phyloP scores from a whole-genome alignment of 1,284 basidiomycete genomes.

The Cryptococcus sp. region DNA sequence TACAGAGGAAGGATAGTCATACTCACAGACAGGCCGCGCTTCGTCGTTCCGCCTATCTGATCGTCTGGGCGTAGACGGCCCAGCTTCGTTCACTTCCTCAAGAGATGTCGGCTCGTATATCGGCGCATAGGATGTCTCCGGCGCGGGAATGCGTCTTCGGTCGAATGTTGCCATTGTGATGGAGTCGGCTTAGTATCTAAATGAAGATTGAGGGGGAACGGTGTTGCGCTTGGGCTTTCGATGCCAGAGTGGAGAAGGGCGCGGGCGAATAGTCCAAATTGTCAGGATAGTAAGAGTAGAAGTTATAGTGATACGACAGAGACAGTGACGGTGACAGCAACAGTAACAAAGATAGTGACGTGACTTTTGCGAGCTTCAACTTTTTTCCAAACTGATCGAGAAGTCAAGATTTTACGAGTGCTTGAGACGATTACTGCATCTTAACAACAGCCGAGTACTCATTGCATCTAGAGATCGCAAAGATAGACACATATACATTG shows the following conservation, averaged over 20 bases:
- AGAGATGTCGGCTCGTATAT: constrained; percentile 57
- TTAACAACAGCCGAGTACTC: background rate
- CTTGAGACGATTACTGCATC: background rate
- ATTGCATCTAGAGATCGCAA: background rate
- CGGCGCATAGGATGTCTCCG: constrained; percentile 74
- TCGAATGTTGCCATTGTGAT: constrained; percentile 61
- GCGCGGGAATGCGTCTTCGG: constrained; percentile 82
- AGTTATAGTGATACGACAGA: background rate
- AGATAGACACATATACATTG: constrained; percentile 6
- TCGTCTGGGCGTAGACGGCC: constrained; percentile 41
- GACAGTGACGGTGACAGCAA: too few species aligned
- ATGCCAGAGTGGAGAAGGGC: background rate
- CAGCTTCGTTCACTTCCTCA: constrained; percentile 51
- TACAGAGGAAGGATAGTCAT: background rate
- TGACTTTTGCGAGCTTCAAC: too few species aligned
- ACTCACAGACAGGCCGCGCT: constrained; percentile 80
- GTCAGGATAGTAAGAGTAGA: background rate
- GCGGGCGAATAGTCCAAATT: background rate
- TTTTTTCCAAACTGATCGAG: too few species aligned
- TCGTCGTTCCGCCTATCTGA: constrained; percentile 62
- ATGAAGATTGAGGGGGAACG: background rate
- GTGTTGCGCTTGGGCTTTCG: background rate
- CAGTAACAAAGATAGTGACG: too few species aligned
- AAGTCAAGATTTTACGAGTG: background rate
- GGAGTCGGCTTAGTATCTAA: background rate